These are phyloP conservation scores for Striga hermonthica DNA, from an alignment of 305 asterid species.

Conservation along the genomic window DNA sequence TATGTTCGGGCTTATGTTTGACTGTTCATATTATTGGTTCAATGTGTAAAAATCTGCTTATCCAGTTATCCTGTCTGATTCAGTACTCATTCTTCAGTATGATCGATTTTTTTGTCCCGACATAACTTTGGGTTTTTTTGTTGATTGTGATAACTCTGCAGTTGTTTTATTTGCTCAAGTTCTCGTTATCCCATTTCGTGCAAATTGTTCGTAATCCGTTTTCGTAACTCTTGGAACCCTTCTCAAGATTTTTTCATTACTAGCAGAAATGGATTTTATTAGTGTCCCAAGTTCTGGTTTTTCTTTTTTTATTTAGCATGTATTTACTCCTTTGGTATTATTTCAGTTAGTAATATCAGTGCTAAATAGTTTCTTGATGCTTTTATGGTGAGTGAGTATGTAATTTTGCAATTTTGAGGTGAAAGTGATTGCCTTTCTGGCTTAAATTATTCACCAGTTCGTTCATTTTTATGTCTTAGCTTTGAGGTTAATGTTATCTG, in stretches of 20 bases:
- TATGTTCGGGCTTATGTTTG: too few relatives aligned
- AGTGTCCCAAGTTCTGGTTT: not conserved
- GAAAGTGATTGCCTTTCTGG: constrained; percentile 1
- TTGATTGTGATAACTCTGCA: not conserved
- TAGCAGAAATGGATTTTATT: too few relatives aligned
- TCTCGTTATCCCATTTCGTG: not conserved
- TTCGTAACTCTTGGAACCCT: not conserved
- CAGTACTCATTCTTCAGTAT: constrained; percentile 2
- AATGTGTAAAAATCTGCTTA: too few relatives aligned
- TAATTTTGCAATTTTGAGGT: constrained; percentile 11
- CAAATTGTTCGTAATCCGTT: not conserved
- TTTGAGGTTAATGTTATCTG: not conserved
- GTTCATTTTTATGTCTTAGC: not conserved
- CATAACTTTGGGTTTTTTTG: not conserved
- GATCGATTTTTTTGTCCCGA: not conserved
- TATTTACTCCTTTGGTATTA: not conserved
- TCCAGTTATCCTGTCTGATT: constrained; percentile 8
- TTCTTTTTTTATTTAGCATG: not conserved
- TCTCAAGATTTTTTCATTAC: too few relatives aligned
- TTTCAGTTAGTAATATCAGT: not conserved
- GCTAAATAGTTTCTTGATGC: not conserved
- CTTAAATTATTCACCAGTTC: not conserved
- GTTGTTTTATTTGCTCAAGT: not conserved
- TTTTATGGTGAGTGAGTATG: not conserved
- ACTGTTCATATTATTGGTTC: too few relatives aligned